Evolutionary conservation across 768 basidiomycete species (phyloP).

Genomic region (Hortiboletus campestris): DNA sequence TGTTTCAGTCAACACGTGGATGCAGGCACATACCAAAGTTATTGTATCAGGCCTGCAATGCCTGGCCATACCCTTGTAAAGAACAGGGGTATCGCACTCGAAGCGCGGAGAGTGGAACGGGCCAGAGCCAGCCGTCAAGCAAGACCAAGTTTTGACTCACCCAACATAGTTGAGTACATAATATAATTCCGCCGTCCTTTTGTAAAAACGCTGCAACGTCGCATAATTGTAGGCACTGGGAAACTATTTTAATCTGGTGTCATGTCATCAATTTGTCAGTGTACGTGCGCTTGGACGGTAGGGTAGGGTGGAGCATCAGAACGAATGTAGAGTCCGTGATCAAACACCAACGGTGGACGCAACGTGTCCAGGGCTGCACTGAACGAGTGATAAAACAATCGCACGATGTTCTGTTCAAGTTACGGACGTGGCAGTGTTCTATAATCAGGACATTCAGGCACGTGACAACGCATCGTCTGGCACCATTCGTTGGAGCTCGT

Average conservation of each 20-base stretch:
- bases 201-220: background rate
- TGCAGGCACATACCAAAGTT: background rate
- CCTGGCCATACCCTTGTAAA: background rate
- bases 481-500: background rate
- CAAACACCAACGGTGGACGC: background rate
- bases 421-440: background rate
- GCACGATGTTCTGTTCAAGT: background rate
- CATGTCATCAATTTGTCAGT: background rate
- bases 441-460: background rate
- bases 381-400: too few relatives aligned
- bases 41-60: background rate
- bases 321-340: background rate
- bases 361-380: background rate
- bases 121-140: background rate
- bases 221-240: background rate
- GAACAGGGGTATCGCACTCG: background rate
- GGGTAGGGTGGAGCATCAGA: background rate
- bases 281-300: background rate
- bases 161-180: background rate
- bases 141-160: background rate
- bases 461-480: conserved; percentile 14
- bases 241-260: background rate
- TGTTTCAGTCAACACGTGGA: conserved; percentile 21
- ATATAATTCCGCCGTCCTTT: background rate
- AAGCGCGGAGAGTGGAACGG: background rate